Evolutionary conservation across 768 basidiomycete genomes (phyloP).

Genomic region (Suillus subaureus): DNA sequence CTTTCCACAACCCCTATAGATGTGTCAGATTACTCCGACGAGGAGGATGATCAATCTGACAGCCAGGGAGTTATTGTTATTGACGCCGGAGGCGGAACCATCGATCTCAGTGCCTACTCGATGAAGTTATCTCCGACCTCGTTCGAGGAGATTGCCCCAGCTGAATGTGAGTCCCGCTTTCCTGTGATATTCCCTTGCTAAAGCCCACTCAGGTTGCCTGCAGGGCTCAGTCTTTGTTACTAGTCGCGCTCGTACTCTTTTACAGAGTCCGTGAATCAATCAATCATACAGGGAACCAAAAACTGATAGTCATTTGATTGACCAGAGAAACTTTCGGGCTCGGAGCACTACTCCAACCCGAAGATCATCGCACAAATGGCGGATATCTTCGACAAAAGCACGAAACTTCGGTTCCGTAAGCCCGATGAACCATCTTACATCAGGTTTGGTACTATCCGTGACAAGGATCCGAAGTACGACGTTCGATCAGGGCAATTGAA

Average conservation of each 20-base stretch:
- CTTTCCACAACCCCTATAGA: conserved; percentile 14
- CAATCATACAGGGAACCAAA: not conserved
- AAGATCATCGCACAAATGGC: conserved; percentile 36
- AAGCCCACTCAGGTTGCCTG: conserved; percentile 31
- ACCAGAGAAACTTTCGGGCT: conserved; percentile 31
- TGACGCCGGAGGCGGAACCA: conserved; percentile 47
- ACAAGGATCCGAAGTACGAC: conserved; percentile 34
- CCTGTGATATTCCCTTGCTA: not conserved
- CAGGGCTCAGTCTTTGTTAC: conserved; percentile 42
- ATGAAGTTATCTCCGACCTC: conserved; percentile 23
- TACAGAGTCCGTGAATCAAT: conserved; percentile 25
- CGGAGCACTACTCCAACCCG: conserved; percentile 24
- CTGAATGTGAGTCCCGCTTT: conserved; percentile 25
- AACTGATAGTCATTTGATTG: not conserved
- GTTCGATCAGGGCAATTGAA: conserved; percentile 41
- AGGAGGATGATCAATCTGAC: conserved; percentile 22
- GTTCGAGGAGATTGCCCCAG: conserved; percentile 38
- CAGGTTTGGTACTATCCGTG: conserved; percentile 39
- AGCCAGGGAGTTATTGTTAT: conserved; percentile 42
- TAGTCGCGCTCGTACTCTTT: conserved; percentile 26
- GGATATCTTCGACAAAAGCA: conserved; percentile 35
- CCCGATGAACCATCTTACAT: conserved; percentile 36
- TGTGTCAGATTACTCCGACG: conserved; percentile 1
- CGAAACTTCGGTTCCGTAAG: conserved; percentile 43
- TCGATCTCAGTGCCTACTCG: conserved; percentile 40